Evolutionary conservation across 2,329 filamentous ascomycete species (phyloP), one percentile per base, ranked within the genome.

Genomic region (Pyrenophora seminiperda): DNA sequence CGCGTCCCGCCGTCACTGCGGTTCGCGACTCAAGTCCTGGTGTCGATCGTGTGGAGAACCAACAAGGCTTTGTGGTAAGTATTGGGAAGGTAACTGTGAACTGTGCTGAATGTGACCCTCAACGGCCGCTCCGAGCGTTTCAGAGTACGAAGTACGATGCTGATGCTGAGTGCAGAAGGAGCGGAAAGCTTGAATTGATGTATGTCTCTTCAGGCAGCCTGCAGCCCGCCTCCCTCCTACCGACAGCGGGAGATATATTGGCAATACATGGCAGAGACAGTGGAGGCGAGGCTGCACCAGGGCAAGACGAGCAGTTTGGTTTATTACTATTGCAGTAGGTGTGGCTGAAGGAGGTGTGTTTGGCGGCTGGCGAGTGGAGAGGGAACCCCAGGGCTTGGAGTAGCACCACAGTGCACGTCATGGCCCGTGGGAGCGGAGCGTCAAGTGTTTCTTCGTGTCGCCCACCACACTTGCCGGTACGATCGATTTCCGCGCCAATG

Each of bases 401-500:
- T 13, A 41, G 36, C n/a, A 7, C n/a, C 32, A 22, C 40, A 37
- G 49, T 38, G 38, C 47, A 51, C 41, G 53, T 50, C 44, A 51
- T 54, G 51, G 54, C 48, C 53, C 50, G 53, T 56, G 50, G 50
- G 24, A 33, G 43, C 42, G 49, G 48, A 56, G 53, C 56, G 54
- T 62, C 58, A 56, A 54, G 61, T 59, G 58, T 58, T 57, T 38
- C 41, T 49, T 36, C 54, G 62, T 63, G 59, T 61, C 50, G 61
- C 60, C 50, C 59, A 56, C 51, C 43, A 53, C 52, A 54, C 53
- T 38, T 41, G 37, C 41, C 44, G 44, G 46, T 52, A 40, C 37
- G 45, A 19, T 41, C 38, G 44, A 41, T 40, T 50, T 24, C 57
- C 55, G 58, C 53, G 52, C 50, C 47, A 50, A 32, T 61, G 59